A percentile compares a stretch with the other conserved stretches of the same genome.
These are phyloP conservation scores for Naganishia friedmannii DNA, from an alignment of 768 basidiomycete species.

Conservation along the genomic window DNA sequence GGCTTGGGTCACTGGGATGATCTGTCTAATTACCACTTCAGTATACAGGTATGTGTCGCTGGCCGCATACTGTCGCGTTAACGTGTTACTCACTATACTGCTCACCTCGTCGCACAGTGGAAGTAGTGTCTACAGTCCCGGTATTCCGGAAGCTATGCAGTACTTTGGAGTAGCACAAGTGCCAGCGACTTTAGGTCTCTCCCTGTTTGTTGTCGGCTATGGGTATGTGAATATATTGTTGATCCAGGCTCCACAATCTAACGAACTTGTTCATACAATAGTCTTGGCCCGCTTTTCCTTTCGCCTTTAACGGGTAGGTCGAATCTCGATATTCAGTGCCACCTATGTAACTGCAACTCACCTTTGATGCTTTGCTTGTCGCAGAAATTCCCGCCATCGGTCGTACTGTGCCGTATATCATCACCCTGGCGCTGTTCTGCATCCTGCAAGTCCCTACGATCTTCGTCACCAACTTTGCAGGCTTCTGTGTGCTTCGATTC, in stretches of 20 bases:
- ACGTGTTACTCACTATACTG: neutral
- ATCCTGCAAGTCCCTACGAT: slow-evolving; percentile 50
- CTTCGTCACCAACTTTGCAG: slow-evolving; percentile 44
- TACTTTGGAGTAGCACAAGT: slow-evolving; percentile 41
- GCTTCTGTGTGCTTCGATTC: slow-evolving; percentile 50
- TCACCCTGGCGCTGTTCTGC: slow-evolving; percentile 50
- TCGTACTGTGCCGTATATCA: slow-evolving; percentile 50
- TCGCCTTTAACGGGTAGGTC: slow-evolving; percentile 1
- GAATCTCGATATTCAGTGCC: slow-evolving; percentile 37
- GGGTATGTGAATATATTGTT: slow-evolving; percentile 45
- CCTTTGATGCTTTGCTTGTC: neutral
- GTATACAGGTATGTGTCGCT: slow-evolving; percentile 36
- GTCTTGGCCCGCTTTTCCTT: neutral
- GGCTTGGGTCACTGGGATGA: slow-evolving; percentile 33
- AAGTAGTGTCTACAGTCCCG: slow-evolving; percentile 40
- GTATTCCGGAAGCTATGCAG: slow-evolving; percentile 31
- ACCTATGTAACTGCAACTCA: slow-evolving; percentile 23
- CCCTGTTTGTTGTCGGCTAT: slow-evolving; percentile 52
- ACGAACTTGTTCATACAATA: neutral
- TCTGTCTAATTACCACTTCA: slow-evolving; percentile 44
- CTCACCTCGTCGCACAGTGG: slow-evolving; percentile 37
- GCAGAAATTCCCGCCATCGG: slow-evolving; percentile 52
- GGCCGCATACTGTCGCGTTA: neutral
- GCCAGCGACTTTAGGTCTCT: slow-evolving; percentile 46
- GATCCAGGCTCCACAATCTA: neutral